Conservation (phyloP, 2,329 filamentous ascomycete species). For the Trichophyton mentagrophytes region DNA sequence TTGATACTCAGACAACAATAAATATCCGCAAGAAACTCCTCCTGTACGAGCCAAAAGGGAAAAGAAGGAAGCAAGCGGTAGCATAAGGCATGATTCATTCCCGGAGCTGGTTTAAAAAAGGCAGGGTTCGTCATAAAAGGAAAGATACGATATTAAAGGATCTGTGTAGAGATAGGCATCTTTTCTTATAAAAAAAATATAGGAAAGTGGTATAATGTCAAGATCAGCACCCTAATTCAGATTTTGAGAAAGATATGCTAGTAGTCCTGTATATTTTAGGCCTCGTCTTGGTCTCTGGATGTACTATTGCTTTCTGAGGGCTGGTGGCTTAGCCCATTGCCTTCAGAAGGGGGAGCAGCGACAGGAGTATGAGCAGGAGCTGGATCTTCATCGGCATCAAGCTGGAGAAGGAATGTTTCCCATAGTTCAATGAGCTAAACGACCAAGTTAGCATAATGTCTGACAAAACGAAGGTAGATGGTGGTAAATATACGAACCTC, state of each 20-base stretch:
- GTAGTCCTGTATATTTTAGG: background rate
- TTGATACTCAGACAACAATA: background rate
- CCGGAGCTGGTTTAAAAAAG: background rate
- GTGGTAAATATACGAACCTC: conserved; percentile 50
- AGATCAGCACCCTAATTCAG: background rate
- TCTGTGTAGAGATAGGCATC: background rate
- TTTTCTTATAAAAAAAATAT: background rate
- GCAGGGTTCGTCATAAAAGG: background rate
- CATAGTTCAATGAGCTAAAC: conserved; percentile 67
- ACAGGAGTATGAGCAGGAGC: conserved; percentile 29
- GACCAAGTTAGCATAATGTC: background rate
- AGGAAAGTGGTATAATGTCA: background rate
- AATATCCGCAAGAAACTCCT: background rate
- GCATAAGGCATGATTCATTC: background rate
- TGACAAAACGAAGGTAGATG: background rate
- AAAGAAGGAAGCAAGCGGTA: background rate
- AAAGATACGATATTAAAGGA: background rate
- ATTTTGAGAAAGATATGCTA: background rate
- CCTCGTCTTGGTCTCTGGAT: background rate
- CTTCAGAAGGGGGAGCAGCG: conserved; percentile 12
- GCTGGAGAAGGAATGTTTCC: conserved; percentile 94
- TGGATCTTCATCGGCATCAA: conserved; percentile 84
- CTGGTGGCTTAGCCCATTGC: background rate
- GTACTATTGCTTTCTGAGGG: conserved; percentile 5
- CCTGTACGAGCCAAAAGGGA: background rate